Evolutionary conservation across 768 basidiomycete genomes (phyloP).

Genomic region (Russula compacta): DNA sequence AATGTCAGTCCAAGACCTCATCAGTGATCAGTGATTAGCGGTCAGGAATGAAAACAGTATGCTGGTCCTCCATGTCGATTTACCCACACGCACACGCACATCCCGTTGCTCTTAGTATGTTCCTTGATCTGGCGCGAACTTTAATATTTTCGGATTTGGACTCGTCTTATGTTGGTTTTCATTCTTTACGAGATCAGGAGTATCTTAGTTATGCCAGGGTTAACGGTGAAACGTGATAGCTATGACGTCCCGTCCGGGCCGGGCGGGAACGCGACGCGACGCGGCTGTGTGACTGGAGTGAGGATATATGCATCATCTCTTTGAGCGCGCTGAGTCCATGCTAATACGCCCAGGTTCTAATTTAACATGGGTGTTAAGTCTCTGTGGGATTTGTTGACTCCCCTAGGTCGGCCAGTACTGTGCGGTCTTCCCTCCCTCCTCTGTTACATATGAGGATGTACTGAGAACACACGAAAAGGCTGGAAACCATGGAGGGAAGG

Average conservation of each 20-base stretch:
- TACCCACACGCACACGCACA: background rate
- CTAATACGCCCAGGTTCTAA: background rate
- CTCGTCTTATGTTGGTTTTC: background rate
- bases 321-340: background rate
- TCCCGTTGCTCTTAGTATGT: background rate
- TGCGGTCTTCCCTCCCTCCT: conserved; percentile 26
- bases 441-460: background rate
- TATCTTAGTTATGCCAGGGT: background rate
- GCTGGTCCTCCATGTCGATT: background rate
- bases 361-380: conserved; percentile 88
- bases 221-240: background rate
- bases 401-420: conserved; percentile 93
- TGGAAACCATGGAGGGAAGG: conserved; percentile 95
- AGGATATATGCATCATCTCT: background rate
- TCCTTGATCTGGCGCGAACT: background rate
- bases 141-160: background rate
- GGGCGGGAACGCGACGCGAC: background rate
- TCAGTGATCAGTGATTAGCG: background rate
- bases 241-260: background rate
- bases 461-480: conserved; percentile 28
- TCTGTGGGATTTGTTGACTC: conserved; percentile 83
- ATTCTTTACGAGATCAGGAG: background rate
- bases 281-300: too few species aligned
- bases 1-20: conserved; percentile 12
- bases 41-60: background rate